Evolutionary conservation across 352 stramenopile genomes (phyloP), one percentile per base, ranked within the genome.

Genomic region (Peronospora destructor): DNA sequence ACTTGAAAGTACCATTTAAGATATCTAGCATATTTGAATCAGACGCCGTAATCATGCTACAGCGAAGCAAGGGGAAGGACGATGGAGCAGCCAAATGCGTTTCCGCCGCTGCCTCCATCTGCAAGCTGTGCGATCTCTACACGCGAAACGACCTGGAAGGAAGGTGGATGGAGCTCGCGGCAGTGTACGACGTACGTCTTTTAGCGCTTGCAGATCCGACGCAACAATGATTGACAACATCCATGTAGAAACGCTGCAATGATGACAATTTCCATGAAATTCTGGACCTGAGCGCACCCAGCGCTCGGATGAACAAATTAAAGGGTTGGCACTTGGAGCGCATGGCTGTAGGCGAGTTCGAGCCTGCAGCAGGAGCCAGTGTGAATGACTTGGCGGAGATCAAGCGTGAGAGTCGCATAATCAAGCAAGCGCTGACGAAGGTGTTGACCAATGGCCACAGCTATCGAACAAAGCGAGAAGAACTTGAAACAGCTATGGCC

Each of bases 291-390:
- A 87, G 75, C 36, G 70, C 67, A 7, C 80, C 80, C 0, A 71
- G 44, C 2, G 66, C 66, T 39, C 68, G 80, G 12, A 61, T 91
- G 45, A 73, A 72, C 25, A 75, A 83, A 19, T 55, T 91, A 9
- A 87, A 75, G 12, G 71, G 71, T 12, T 91, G 80, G 80, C 75
- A 88, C 59, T 49, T 91, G 40, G 80, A 91, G 61, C 80, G 80
- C 36, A 91, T 91, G 76, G 80, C 80, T 0, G 76, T 88, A 25
- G 76, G 73, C 12, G 80, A 91, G 57, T 76, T 79, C n/a, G 80
- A 66, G 14, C 62, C 71, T 17, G 62, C 65, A 6, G 37, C 49
- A 3, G 49, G 51, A 8, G 45, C 58, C 2, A 71, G 39, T 28
- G 45, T 48, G 7, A 64, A 46, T 37, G 73, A 91, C 45, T 61